A percentile compares a stretch with the other conserved stretches of the same genome.
Evolutionary conservation across 2,329 filamentous ascomycete species (phyloP).

Genomic region (Botrytis tulipae): DNA sequence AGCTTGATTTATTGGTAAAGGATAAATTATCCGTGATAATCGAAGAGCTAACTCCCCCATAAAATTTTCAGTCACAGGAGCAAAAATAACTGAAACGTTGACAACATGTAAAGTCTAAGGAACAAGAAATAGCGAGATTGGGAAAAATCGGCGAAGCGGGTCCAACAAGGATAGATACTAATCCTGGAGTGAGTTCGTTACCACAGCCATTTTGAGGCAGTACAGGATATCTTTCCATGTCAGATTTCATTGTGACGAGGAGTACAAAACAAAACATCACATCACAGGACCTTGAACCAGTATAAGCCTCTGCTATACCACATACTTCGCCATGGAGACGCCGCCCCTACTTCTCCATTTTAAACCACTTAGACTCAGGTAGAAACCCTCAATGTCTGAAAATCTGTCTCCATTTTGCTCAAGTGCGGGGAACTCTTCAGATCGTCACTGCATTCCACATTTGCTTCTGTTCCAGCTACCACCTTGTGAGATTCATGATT

Average conservation of each 20-base stretch:
- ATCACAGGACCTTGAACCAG: not conserved
- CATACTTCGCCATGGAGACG: not conserved
- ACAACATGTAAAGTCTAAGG: not conserved
- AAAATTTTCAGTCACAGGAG: not conserved
- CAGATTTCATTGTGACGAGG: not conserved
- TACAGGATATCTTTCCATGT: not conserved
- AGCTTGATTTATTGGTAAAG: not conserved
- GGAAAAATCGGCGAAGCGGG: not conserved
- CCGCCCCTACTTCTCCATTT: not conserved
- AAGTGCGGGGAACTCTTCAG: not conserved
- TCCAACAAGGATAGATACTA: not conserved
- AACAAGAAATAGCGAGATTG: not conserved
- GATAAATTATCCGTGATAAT: conserved; percentile 14
- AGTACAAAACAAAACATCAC: not conserved
- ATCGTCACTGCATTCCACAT: not conserved
- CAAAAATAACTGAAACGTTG: not conserved
- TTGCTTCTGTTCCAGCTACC: not conserved
- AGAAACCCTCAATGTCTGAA: not conserved
- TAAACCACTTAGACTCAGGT: not conserved
- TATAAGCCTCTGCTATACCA: not conserved
- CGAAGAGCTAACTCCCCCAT: not conserved
- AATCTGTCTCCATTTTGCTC: not conserved
- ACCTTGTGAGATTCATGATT: not conserved
- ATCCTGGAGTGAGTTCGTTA: not conserved
- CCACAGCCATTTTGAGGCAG: not conserved